A percentile compares a stretch with the other conserved stretches of the same genome.
Conservation (phyloP, 768 basidiomycete genomes). For the Filobasidium wieringae region DNA sequence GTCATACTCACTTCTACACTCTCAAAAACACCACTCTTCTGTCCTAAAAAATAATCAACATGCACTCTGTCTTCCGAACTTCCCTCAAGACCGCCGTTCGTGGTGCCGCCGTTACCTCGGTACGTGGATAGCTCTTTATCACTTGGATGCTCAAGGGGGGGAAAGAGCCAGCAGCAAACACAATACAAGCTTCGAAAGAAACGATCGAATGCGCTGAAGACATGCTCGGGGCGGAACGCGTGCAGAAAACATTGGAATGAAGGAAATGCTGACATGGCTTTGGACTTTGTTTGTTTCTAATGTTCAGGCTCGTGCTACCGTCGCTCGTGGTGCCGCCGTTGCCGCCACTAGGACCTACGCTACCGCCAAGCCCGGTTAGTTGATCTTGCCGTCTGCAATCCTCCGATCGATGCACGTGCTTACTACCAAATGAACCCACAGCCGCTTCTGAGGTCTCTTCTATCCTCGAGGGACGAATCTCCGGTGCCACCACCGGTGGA, state of each 20-base stretch:
- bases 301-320: slow-evolving; percentile 33
- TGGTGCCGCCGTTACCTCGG: slow-evolving; percentile 19
- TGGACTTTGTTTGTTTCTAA: background rate
- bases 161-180: background rate
- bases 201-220: background rate
- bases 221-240: too few species aligned
- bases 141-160: background rate
- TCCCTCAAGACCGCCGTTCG: slow-evolving; percentile 30
- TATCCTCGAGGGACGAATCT: slow-evolving; percentile 96
- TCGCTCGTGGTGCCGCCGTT: slow-evolving; percentile 29
- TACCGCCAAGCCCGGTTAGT: slow-evolving; percentile 90
- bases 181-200: background rate
- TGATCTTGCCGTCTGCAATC: too few species aligned
- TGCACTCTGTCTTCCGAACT: slow-evolving; percentile 36
- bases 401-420: too few species aligned
- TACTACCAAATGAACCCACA: too few species aligned
- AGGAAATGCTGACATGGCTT: background rate
- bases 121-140: background rate
- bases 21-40: slow-evolving; percentile 11
- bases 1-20: slow-evolving; percentile 15
- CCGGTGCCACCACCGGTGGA: slow-evolving; percentile 75
- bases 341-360: slow-evolving; percentile 65
- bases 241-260: background rate
- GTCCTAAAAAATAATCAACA: slow-evolving; percentile 21
- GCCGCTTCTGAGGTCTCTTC: slow-evolving; percentile 99